These are phyloP conservation scores for Gelatoporia subvermispora DNA, from an alignment of 768 basidiomycete species.

Conservation along the genomic window DNA sequence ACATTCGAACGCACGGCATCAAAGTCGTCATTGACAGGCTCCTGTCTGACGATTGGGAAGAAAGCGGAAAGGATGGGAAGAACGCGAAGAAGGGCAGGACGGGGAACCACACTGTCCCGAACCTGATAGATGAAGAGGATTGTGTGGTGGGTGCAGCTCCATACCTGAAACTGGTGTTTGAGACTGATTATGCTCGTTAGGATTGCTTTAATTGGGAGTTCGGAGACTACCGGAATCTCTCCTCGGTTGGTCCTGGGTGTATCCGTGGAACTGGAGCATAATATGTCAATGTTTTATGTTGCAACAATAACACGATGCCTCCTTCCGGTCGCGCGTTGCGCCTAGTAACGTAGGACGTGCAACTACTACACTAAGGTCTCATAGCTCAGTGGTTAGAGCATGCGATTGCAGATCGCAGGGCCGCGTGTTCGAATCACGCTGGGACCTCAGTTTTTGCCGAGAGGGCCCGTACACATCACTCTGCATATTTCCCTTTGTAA, in stretches of 20 bases:
- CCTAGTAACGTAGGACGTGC: too few relatives aligned
- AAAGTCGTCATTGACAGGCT: constrained; percentile 65
- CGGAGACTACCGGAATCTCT: constrained; percentile 33
- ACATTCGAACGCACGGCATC: constrained; percentile 68
- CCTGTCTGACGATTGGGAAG: constrained; percentile 46
- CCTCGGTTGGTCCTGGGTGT: background rate
- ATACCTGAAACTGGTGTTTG: too few relatives aligned
- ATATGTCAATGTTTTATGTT: too few relatives aligned
- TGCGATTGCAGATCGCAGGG: constrained; percentile 20
- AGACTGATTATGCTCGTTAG: too few relatives aligned
- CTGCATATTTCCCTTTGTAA: too few relatives aligned
- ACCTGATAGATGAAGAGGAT: constrained; percentile 48
- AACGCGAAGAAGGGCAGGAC: constrained; percentile 20
- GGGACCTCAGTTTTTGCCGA: constrained; percentile 6
- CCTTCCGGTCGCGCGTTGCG: too few relatives aligned
- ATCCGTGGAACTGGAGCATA: too few relatives aligned
- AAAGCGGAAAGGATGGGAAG: constrained; percentile 21
- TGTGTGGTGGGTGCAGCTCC: constrained; percentile 50
- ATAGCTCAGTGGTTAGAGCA: constrained; percentile 24
- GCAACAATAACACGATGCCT: too few relatives aligned
- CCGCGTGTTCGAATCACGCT: constrained; percentile 18
- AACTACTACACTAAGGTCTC: too few relatives aligned
- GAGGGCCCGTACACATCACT: too few relatives aligned
- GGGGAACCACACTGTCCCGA: constrained; percentile 34
- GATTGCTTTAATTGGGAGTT: constrained; percentile 76